phyloP scores from a whole-genome alignment of 2,329 filamentous ascomycete genomes.

The Blastomyces percursus region DNA sequence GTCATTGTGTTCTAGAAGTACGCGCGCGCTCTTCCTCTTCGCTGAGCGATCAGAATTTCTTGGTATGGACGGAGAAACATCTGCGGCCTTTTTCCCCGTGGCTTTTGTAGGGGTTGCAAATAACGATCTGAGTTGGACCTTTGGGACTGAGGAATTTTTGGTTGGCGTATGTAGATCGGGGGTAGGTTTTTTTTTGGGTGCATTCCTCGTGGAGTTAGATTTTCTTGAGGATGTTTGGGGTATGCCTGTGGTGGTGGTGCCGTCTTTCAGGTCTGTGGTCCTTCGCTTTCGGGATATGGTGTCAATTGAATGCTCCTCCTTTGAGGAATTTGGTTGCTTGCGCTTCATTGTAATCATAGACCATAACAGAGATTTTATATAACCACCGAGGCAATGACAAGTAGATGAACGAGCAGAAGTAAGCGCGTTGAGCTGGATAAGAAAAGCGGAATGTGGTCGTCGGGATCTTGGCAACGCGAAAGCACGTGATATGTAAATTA shows the following conservation, averaged over 20 bases:
- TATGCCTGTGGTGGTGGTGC: constrained; percentile 8
- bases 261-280: constrained; percentile 17
- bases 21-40: constrained; percentile 68
- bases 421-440: neutral
- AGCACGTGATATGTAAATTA: constrained; percentile 2
- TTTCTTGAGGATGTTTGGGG: constrained; percentile 17
- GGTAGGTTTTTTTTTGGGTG: constrained; percentile 22
- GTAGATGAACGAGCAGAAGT: neutral
- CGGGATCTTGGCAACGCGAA: constrained; percentile 6
- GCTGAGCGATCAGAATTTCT: constrained; percentile 75
- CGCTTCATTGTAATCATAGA: constrained; percentile 27
- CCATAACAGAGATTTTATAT: neutral
- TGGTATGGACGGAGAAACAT: constrained; percentile 50
- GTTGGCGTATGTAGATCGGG: constrained; percentile 10
- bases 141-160: constrained; percentile 29
- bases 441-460: neutral
- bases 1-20: constrained; percentile 65
- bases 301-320: constrained; percentile 22
- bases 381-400: neutral
- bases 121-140: constrained; percentile 26
- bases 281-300: constrained; percentile 33
- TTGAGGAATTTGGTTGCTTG: constrained; percentile 29
- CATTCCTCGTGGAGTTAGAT: constrained; percentile 24
- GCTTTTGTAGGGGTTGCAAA: constrained; percentile 34
- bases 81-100: constrained; percentile 8